These are phyloP conservation scores for Mycena pura DNA, from an alignment of 768 basidiomycete species.

Conservation along the genomic window DNA sequence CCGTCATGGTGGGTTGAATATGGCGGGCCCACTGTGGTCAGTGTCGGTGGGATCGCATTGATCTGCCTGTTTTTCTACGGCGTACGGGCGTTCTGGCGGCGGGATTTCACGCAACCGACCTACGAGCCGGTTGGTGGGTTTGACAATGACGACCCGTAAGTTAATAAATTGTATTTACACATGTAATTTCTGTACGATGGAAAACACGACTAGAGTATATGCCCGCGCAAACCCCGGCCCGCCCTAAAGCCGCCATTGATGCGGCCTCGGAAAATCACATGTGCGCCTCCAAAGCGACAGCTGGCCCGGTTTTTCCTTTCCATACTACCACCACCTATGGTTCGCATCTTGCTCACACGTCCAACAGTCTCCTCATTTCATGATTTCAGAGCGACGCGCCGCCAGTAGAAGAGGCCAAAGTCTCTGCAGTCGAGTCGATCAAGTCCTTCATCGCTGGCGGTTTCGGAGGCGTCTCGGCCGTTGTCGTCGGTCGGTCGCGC, in stretches of 20 bases:
- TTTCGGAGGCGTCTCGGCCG: conserved; percentile 86
- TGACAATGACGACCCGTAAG: conserved; percentile 56
- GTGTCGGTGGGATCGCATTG: conserved; percentile 59
- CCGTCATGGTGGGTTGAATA: conserved; percentile 87
- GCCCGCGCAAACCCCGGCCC: background rate
- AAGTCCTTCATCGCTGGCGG: conserved; percentile 96
- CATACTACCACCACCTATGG: background rate
- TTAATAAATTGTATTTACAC: conserved; percentile 16
- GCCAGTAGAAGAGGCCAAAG: conserved; percentile 44
- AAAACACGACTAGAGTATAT: background rate
- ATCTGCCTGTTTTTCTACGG: conserved; percentile 78
- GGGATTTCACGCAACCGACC: conserved; percentile 82
- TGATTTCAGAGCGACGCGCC: conserved; percentile 37
- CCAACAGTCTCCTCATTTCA: too few relatives aligned
- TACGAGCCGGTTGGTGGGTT: conserved; percentile 92
- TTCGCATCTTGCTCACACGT: too few relatives aligned
- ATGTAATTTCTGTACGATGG: conserved; percentile 17
- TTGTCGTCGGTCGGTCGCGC: conserved; percentile 80
- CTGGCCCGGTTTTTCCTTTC: background rate
- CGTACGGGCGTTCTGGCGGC: conserved; percentile 73
- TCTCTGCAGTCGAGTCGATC: conserved; percentile 52
- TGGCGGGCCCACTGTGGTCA: conserved; percentile 71
- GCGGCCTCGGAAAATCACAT: conserved; percentile 8
- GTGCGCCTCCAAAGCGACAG: background rate
- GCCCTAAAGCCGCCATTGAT: background rate